A percentile compares a stretch with the other conserved stretches of the same genome.
phyloP scores from a whole-genome alignment of 202 grass and related monocot genomes.

The Eragrostis tef region DNA sequence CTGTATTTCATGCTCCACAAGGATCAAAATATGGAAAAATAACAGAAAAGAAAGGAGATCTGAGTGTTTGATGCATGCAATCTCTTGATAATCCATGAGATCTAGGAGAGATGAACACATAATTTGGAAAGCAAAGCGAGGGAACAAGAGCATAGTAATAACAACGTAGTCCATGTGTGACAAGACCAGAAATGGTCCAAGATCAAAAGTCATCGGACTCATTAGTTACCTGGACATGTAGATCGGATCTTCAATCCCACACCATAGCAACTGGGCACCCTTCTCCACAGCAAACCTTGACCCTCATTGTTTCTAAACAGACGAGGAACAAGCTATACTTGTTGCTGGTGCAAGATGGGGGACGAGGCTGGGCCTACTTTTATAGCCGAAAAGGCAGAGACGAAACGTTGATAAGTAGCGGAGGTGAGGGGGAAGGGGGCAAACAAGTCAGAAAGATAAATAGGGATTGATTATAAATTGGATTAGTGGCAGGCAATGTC shows the following conservation, averaged over 20 bases:
- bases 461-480: constrained; percentile 28
- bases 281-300: constrained; percentile 2
- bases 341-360: constrained; percentile 34
- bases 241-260: constrained; percentile 43
- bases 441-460: constrained; percentile 29
- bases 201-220: constrained; percentile 21
- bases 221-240: constrained; percentile 39
- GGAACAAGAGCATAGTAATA: neutral
- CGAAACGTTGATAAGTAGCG: neutral
- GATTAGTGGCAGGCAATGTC: constrained; percentile 25
- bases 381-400: constrained; percentile 31
- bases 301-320: constrained; percentile 20
- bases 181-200: constrained; percentile 9
- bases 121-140: constrained; percentile 17
- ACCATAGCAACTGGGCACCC: constrained; percentile 20
- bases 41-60: neutral
- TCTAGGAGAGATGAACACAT: constrained; percentile 29
- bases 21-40: neutral
- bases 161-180: neutral
- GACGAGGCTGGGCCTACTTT: constrained; percentile 1
- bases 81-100: constrained; percentile 5
- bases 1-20: constrained; percentile 43
- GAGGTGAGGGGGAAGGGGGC: neutral
- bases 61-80: neutral
- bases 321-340: constrained; percentile 28